A percentile compares a stretch with the other conserved stretches of the same genome.
Conservation (phyloP, 345 rosid genomes). For the Adansonia digitata region DNA sequence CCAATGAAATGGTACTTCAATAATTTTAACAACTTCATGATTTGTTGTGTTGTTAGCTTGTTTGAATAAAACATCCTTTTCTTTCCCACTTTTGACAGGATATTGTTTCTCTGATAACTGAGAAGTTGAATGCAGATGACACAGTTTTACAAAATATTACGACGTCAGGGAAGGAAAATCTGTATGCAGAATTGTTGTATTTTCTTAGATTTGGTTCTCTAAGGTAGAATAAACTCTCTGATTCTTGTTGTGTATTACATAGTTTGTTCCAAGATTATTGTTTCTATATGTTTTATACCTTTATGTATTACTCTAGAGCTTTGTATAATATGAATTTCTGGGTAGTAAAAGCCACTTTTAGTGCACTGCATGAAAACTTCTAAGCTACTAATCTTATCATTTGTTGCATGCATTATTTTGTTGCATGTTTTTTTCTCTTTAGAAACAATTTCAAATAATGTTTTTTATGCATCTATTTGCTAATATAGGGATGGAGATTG, state of each 20-base stretch:
- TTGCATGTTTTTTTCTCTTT: constrained; percentile 5
- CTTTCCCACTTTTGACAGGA: constrained; percentile 34
- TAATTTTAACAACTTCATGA: neutral
- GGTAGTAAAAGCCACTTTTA: neutral
- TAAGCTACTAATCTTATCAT: neutral
- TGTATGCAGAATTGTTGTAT: constrained; percentile 70
- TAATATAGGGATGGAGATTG: neutral
- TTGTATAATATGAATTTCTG: constrained; percentile 8
- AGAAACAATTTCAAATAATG: neutral
- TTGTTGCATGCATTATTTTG: neutral
- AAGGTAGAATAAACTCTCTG: constrained; percentile 25
- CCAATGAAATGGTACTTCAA: constrained; percentile 41
- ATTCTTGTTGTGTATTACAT: neutral
- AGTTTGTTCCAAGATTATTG: neutral
- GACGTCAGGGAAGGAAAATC: constrained; percentile 78
- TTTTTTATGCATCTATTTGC: neutral
- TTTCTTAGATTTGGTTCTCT: constrained; percentile 57
- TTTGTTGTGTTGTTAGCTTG: neutral
- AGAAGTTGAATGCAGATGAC: constrained; percentile 62
- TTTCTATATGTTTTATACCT: neutral
- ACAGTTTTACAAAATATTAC: constrained; percentile 46
- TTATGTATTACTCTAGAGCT: neutral
- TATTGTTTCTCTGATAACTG: constrained; percentile 46
- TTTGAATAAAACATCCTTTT: neutral
- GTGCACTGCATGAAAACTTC: neutral